Base-by-base conservation (phyloP, 2,329 filamentous ascomycete species). In the Cyanodermella asteris region DNA sequence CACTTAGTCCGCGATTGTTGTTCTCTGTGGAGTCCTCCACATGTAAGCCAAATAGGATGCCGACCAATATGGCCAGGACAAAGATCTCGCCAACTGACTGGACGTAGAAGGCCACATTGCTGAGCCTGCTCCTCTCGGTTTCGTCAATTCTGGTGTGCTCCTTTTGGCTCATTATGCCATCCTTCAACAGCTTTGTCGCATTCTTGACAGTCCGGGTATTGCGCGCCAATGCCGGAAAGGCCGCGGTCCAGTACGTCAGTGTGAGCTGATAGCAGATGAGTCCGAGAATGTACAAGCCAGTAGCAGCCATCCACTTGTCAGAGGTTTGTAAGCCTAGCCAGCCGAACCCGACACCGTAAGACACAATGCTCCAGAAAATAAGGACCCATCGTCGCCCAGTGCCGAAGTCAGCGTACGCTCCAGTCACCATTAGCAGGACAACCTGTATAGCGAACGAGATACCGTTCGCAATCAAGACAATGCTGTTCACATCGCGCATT, bases 371-470 rank as follows among this genome's bases (percentile, higher is more conserved):
- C 33, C 69, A 55, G 6, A 55, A 56, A 24, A 74, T 57, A 6
- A 75, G 48, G 27, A 74, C 64, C 40, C 61, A 67, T 7, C 64
- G 64, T 8, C 65, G 49, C 45, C 69, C 71, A 8, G 56, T 56
- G 4, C 71, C 71, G 39, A 73, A 76, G 41, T 75, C 71, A 6
- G 53, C 53, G 30, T 57, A 55, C 25, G 47, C 52, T 19, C 55
- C 55, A 13, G 58, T 44, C 1, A 53, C 30, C 6, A 58, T 34
- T 31, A 58, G 56, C 6, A 56, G 38, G 10, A 63, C 53, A 15
- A 67, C 59, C 39, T 75, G 70, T 18, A 72, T 58, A 2, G 68
- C 66, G 39, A 76, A 76, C 10, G 60, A 67, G 28, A 74, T 64
- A 26, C 71, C 70, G 37, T 74, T 74, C 40, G 57, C 56, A 0